phyloP scores from a whole-genome alignment of 2,329 filamentous ascomycete genomes.

The Tolypocladium tropicale region DNA sequence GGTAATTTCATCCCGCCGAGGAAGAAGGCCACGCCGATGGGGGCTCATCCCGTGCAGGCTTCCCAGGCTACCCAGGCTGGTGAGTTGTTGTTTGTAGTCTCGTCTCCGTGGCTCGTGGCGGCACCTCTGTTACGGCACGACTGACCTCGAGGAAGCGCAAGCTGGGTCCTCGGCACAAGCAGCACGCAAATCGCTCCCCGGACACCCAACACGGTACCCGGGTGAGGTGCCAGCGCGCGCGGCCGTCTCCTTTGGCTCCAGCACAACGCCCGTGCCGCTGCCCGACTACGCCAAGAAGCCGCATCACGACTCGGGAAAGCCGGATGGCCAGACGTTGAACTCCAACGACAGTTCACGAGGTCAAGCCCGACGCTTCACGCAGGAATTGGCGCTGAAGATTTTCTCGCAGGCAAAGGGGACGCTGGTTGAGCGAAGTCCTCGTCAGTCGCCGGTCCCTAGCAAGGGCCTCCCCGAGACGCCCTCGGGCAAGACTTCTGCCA shows the following conservation, averaged over 20 bases:
- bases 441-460: neutral
- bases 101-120: neutral
- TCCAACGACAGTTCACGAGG: neutral
- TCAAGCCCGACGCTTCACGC: conserved; percentile 10
- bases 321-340: neutral
- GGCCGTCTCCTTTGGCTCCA: neutral
- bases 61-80: neutral
- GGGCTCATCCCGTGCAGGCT: neutral
- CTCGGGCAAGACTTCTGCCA: too few relatives aligned
- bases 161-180: neutral
- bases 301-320: neutral
- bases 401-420: conserved; percentile 1
- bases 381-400: conserved; percentile 8
- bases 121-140: neutral
- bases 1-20: neutral
- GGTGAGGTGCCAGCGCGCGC: neutral
- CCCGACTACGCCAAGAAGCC: neutral
- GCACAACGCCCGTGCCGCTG: conserved; percentile 5
- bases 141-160: neutral
- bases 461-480: neutral
- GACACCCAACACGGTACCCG: neutral
- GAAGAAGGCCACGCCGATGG: neutral
- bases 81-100: neutral
- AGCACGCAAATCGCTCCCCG: neutral
- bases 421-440: neutral